Evolutionary conservation across 805 yeast species (phyloP).

Genomic region (Zygotorulaspora florentina): DNA sequence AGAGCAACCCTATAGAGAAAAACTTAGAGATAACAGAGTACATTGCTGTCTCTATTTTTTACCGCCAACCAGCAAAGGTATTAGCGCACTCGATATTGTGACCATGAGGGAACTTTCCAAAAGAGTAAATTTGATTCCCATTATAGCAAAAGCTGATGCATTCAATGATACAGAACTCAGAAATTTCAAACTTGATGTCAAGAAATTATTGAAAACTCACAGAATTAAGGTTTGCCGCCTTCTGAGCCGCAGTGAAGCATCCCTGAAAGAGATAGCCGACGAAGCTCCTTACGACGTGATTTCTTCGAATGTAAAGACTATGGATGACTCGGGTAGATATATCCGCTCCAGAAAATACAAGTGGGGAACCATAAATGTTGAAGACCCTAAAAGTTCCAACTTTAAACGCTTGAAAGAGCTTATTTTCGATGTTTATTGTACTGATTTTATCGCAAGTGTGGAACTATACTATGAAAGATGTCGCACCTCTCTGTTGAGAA

Average conservation of each 20-base stretch:
- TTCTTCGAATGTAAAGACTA: slow-evolving; percentile 53
- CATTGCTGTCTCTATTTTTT: slow-evolving; percentile 85
- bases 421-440: slow-evolving; percentile 64
- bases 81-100: slow-evolving; percentile 64
- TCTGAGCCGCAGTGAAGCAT: slow-evolving; percentile 36
- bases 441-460: slow-evolving; percentile 72
- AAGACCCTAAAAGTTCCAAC: slow-evolving; percentile 73
- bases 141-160: slow-evolving; percentile 77
- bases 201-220: slow-evolving; percentile 47
- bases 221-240: slow-evolving; percentile 57
- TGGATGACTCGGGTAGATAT: slow-evolving; percentile 41
- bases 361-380: slow-evolving; percentile 88
- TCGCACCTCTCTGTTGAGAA: slow-evolving; percentile 53
- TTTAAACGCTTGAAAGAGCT: slow-evolving; percentile 60
- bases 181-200: slow-evolving; percentile 51
- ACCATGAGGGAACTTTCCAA: slow-evolving; percentile 66
- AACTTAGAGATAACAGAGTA: slow-evolving; percentile 59
- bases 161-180: slow-evolving; percentile 54
- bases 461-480: slow-evolving; percentile 71
- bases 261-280: slow-evolving; percentile 33
- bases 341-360: slow-evolving; percentile 73
- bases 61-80: slow-evolving; percentile 58
- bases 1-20: slow-evolving; percentile 61
- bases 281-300: slow-evolving; percentile 69
- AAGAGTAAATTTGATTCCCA: slow-evolving; percentile 77